phyloP scores from a whole-genome alignment of 768 basidiomycete genomes.

The Lepiota brunneoincarnata region DNA sequence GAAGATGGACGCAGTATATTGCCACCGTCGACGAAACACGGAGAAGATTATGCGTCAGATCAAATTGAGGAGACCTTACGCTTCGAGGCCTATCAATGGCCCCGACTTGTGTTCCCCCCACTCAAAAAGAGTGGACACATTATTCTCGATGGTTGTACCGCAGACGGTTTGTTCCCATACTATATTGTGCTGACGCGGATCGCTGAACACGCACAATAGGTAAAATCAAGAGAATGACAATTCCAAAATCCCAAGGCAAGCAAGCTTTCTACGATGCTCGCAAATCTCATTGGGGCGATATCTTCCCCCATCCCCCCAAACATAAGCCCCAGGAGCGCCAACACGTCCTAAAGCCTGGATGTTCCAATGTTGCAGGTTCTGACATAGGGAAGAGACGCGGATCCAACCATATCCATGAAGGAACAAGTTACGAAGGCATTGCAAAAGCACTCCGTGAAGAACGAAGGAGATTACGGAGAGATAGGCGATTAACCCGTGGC shows the following conservation, averaged over 20 bases:
- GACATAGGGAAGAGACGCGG: conserved; percentile 56
- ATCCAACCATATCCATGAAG: conserved; percentile 18
- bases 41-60: conserved; percentile 9
- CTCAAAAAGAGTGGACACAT: conserved; percentile 90
- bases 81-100: conserved; percentile 83
- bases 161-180: conserved; percentile 55
- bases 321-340: conserved; percentile 66
- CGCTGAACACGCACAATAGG: conserved; percentile 43
- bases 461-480: conserved; percentile 23
- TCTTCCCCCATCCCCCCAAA: conserved; percentile 89
- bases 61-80: conserved; percentile 56
- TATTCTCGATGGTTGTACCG: conserved; percentile 84
- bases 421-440: conserved; percentile 21
- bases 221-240: conserved; percentile 86
- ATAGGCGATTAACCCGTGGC: conserved; percentile 8
- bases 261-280: conserved; percentile 94
- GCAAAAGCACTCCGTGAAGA: conserved; percentile 22
- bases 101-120: conserved; percentile 89
- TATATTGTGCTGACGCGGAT: not conserved
- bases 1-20: conserved; percentile 3
- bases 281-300: conserved; percentile 91
- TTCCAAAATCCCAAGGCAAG: conserved; percentile 94
- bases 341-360: conserved; percentile 6
- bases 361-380: conserved; percentile 2
- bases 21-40: not conserved